Conservation (phyloP, 73 alveolate species). For the Paramecium pentaurelia region DNA sequence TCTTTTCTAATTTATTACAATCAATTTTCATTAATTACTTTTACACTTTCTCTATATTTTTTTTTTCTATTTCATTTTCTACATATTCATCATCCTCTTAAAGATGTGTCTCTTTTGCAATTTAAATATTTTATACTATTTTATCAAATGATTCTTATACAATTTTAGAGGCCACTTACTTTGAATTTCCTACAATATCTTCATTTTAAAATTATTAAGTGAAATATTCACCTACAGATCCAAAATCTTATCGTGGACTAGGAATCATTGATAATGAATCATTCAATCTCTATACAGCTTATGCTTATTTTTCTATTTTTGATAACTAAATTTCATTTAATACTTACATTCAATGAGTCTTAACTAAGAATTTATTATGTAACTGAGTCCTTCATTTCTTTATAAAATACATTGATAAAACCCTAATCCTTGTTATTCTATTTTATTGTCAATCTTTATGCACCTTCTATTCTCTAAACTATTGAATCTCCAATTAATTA, state of each 20-base stretch:
- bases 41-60: neutral
- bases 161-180: neutral
- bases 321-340: neutral
- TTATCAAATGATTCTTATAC: neutral
- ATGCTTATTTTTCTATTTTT: neutral
- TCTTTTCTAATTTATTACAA: neutral
- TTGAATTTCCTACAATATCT: neutral
- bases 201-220: neutral
- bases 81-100: neutral
- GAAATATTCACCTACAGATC: neutral
- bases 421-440: neutral
- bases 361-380: neutral
- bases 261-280: neutral
- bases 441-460: neutral
- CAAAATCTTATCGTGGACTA: neutral
- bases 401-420: neutral
- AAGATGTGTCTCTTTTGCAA: neutral
- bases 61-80: neutral
- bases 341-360: neutral
- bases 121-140: neutral
- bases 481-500: slow-evolving; percentile 18
- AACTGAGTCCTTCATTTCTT: slow-evolving; percentile 9
- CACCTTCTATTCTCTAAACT: neutral
- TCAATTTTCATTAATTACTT: neutral
- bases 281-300: neutral